A percentile compares a stretch with the other conserved stretches of the same genome.
These are phyloP conservation scores for Gossypium lobatum DNA, from an alignment of 441 rosid genomes.

Conservation along the genomic window DNA sequence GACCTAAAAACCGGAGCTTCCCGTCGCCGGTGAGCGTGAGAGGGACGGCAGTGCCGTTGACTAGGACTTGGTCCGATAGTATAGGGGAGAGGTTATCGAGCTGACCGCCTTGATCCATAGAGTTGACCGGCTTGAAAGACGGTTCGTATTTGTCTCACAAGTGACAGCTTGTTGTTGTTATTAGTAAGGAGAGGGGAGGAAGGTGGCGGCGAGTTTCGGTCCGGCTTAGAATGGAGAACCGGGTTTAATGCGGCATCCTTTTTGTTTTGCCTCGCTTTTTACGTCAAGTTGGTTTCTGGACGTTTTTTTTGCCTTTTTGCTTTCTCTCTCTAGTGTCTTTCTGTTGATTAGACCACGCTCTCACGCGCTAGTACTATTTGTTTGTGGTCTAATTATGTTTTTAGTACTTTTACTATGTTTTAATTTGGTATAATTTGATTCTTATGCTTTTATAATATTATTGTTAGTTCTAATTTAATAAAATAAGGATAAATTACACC, in stretches of 20 bases:
- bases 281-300: neutral
- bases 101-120: conserved; percentile 23
- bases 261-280: neutral
- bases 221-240: neutral
- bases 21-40: conserved; percentile 53
- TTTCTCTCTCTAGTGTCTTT: neutral
- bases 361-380: neutral
- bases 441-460: too few relatives aligned
- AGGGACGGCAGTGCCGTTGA: conserved; percentile 34
- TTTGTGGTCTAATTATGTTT: neutral
- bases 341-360: neutral
- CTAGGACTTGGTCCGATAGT: conserved; percentile 45
- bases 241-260: neutral
- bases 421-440: too few relatives aligned
- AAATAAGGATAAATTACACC: too few relatives aligned
- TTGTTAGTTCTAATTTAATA: too few relatives aligned
- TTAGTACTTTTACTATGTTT: too few relatives aligned
- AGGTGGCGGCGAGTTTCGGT: neutral
- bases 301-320: neutral
- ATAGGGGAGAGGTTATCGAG: conserved; percentile 21
- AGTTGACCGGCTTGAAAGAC: neutral
- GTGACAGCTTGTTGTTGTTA: neutral
- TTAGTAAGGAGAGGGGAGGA: neutral
- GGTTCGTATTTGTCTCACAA: neutral
- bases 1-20: conserved; percentile 44